Conservation (phyloP, 2,329 filamentous ascomycete genomes). For the Lachnellula arida region DNA sequence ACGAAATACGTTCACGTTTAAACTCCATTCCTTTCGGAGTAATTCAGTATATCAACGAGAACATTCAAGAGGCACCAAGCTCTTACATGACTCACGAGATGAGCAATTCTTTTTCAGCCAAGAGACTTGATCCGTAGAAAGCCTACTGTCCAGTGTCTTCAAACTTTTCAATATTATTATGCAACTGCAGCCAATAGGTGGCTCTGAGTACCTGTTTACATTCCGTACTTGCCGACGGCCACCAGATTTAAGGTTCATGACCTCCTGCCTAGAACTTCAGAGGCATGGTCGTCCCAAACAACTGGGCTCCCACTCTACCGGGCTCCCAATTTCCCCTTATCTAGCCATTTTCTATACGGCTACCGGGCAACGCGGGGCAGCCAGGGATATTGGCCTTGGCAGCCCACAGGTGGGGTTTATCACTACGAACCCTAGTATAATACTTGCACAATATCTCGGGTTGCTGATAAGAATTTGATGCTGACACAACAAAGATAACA, state of each 20-base stretch:
- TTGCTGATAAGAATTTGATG: slow-evolving; percentile 1
- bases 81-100: no score
- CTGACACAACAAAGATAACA: neutral
- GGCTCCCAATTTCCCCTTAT: neutral
- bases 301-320: neutral
- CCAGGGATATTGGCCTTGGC: neutral
- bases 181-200: no score
- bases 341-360: neutral
- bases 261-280: neutral
- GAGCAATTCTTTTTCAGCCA: no score
- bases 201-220: no score
- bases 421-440: neutral
- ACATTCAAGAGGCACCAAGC: no score
- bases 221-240: neutral
- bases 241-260: neutral
- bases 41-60: no score
- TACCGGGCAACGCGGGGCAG: neutral
- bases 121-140: no score
- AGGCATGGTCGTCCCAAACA: neutral
- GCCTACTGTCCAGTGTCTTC: no score
- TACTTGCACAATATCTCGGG: neutral
- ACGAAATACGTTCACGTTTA: no score
- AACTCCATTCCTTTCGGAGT: no score
- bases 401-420: neutral
- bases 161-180: no score